A percentile compares a stretch with the other conserved stretches of the same genome.
Conservation (phyloP, 345 rosid genomes). For the Arabidopsis suecica region DNA sequence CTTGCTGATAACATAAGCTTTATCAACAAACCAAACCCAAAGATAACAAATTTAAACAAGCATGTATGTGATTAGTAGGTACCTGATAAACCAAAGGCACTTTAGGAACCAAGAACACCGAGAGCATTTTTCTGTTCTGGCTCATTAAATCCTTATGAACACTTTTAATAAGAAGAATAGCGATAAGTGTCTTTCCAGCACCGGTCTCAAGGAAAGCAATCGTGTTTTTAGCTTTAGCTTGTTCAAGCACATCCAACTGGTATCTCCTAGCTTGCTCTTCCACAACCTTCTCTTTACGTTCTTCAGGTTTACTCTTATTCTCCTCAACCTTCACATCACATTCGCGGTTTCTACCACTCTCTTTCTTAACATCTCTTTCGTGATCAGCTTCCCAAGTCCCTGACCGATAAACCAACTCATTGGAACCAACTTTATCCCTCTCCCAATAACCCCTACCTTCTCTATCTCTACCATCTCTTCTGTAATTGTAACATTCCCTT, state of each 20-base stretch:
- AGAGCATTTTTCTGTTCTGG: conserved; percentile 78
- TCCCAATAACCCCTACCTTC: conserved; percentile 93
- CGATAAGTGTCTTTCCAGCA: conserved; percentile 97
- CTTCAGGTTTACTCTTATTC: conserved; percentile 60
- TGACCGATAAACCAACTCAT: conserved; percentile 70
- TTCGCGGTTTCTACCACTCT: conserved; percentile 50
- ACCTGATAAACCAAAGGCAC: conserved; percentile 98
- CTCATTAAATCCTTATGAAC: conserved; percentile 60
- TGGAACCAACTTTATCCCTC: conserved; percentile 77
- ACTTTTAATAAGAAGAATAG: conserved; percentile 88
- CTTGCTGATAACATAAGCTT: conserved; percentile 66
- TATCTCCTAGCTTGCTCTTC: conserved; percentile 93
- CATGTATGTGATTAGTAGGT: background rate
- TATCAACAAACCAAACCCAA: conserved; percentile 22
- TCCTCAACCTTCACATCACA: conserved; percentile 46
- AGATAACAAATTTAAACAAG: too few species aligned
- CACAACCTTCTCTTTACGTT: conserved; percentile 66
- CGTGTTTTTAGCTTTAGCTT: conserved; percentile 87
- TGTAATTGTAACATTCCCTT: conserved; percentile 55
- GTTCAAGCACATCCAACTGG: conserved; percentile 96
- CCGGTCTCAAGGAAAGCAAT: conserved; percentile 99
- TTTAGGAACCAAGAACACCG: conserved; percentile 97
- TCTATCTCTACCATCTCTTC: conserved; percentile 71
- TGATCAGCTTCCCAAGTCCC: conserved; percentile 90
- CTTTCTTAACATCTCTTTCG: conserved; percentile 54